Evolutionary conservation across 495 filamentous ascomycete species (phyloP), one percentile per base, ranked within the genome.

Genomic region (Letharia lupina): DNA sequence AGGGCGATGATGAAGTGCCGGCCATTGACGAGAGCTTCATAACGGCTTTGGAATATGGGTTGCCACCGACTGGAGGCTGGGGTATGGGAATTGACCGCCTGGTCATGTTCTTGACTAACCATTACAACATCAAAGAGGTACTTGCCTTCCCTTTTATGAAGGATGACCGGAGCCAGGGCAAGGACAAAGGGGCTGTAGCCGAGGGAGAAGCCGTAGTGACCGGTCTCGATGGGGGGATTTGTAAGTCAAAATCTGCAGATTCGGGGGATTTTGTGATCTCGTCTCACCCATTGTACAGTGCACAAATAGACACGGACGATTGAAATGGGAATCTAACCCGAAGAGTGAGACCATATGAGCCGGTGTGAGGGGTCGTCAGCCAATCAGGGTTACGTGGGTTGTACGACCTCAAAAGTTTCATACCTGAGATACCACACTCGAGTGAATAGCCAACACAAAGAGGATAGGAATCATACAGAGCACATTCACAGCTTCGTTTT

Each of bases 1-100:
- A 95, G 78, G 94, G 95, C 73, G 95, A 98, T 71, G 92, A 97
- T 70, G 94, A 98, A 79, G 94, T 92, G 2, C 95, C 97, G 79
- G 78, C 95, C 66, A 87, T 98, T 67, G 95, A 98, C 67, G 94
- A 98, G 84, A 90, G 85, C 73, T 96, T 96, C 84, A 89, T 90
- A 73, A 86, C 85, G 42, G 85, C 86, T 58, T 79, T 96, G 61
- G 93, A 96, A 76, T 92, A 88, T 72, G 91, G 90, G 62, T 78
- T 98, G 52, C 94, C 95, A 31, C 94, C 94, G 0, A 98, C 94
- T 16, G 94, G 91, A 76, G 94, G 95, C 35, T 98, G 90, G 88
- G 95, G 94, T 70, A 90, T 98, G 86, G 94, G 95, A 68, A 96
- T 98, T 72, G 94, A 98, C 78, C 89, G 92, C 67, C 75, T 97